phyloP scores from a whole-genome alignment of 148 eudicot species.

The Chenopodium berlandieri region DNA sequence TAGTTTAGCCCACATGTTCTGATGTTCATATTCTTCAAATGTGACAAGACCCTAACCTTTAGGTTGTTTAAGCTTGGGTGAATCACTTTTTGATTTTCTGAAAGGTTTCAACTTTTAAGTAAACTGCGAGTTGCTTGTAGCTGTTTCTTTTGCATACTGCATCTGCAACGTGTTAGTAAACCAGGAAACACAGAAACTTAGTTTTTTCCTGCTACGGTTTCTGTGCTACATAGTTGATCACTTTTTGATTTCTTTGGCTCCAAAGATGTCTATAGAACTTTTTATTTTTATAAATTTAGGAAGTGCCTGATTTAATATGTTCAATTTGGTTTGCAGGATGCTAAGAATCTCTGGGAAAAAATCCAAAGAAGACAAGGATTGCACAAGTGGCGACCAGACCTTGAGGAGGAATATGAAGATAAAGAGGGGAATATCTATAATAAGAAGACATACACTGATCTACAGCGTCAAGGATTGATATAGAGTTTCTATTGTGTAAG shows the following conservation, averaged over 20 bases:
- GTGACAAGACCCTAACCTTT: too few species aligned
- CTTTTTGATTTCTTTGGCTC: neutral
- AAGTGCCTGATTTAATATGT: conserved; percentile 1
- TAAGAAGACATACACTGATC: conserved; percentile 88
- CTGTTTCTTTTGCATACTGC: conserved; percentile 5
- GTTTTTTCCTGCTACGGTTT: too few species aligned
- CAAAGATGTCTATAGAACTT: neutral
- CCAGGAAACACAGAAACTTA: too few species aligned
- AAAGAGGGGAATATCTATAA: conserved; percentile 91
- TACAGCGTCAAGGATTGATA: conserved; percentile 91
- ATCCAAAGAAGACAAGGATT: conserved; percentile 84
- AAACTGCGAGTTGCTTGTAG: neutral
- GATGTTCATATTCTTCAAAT: too few species aligned
- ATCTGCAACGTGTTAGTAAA: neutral
- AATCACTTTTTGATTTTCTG: neutral
- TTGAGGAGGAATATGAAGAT: conserved; percentile 95
- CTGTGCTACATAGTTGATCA: neutral
- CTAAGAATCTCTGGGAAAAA: conserved; percentile 84
- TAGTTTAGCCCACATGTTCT: neutral
- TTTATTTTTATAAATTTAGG: neutral
- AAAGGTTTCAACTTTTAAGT: neutral
- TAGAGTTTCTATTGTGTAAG: conserved; percentile 25
- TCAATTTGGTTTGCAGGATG: conserved; percentile 53
- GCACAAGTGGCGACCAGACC: conserved; percentile 96
- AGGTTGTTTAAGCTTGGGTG: too few species aligned